Evolutionary conservation across 208 protist species (phyloP).

Genomic region (Wallacemonas collosoma): DNA sequence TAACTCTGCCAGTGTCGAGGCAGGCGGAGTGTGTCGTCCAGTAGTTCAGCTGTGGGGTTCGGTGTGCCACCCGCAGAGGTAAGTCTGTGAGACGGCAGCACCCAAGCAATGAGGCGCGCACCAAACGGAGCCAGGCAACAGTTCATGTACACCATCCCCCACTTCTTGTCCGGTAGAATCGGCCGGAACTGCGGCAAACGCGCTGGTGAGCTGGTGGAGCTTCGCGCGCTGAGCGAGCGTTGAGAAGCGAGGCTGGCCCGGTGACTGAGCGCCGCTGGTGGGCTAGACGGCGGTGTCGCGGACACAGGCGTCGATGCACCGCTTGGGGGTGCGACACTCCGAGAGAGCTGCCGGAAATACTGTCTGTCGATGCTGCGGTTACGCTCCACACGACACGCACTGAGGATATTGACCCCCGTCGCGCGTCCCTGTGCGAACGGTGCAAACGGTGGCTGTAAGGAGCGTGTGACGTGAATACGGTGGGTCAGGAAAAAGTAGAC

Average conservation of each 20-base stretch:
- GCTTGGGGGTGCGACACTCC: background rate
- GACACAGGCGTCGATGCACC: background rate
- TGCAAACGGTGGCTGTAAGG: conserved; percentile 23
- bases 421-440: conserved; percentile 37
- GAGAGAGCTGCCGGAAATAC: background rate
- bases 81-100: conserved; percentile 21
- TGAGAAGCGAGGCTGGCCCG: conserved; percentile 12
- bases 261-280: background rate
- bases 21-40: conserved; percentile 7
- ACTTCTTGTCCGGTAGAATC: background rate
- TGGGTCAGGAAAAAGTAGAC: conserved; percentile 51
- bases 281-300: background rate
- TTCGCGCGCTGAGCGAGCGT: conserved; percentile 4
- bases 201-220: background rate
- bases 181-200: conserved; percentile 7
- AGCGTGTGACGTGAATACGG: conserved; percentile 19
- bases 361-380: background rate
- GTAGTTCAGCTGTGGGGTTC: background rate
- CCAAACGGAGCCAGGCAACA: conserved; percentile 47
- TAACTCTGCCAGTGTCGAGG: conserved; percentile 6
- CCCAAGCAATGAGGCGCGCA: conserved; percentile 55
- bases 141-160: conserved; percentile 6
- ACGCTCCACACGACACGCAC: conserved; percentile 12
- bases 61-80: background rate
- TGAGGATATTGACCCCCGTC: conserved; percentile 32